Evolutionary conservation across 441 rosid genomes (phyloP), one percentile per base, ranked within the genome.

Genomic region (Hura crepitans): DNA sequence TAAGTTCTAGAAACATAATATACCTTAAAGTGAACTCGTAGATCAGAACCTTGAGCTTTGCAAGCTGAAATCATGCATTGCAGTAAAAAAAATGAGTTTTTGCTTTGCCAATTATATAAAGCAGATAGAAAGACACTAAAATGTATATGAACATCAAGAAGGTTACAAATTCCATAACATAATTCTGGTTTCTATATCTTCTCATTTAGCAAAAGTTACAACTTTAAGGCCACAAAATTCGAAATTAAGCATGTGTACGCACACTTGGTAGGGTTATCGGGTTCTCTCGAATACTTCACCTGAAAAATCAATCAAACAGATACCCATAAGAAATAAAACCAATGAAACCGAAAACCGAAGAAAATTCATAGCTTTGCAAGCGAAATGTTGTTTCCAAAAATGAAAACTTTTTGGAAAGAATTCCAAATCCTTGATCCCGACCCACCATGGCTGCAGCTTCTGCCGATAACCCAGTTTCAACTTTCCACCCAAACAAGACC

Each of bases 241-340:
- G 5, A 49, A 14, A 30, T 1, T 25, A 23, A 30, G 28, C 18
- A 1, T 43, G 33, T 3, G 1, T 5, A 62, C 79, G 77, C 81
- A 86, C 93, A 87, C 82, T 89, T 89, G 77, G 93, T 89, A 4
- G 80, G 78, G 37, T 89, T 89, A 71, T 80, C 91, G 4, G 93
- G 88, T 75, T 89, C 93, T 62, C 79, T 83, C 8, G 89, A 89
- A 73, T 89, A 89, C 86, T 87, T 89, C 82, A 87, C 90, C 90
- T 89, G 82, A 75, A 39, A 79, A 58, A 43, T 18, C 49, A 73
- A 57, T 27, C 37, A 47, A 72, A 56, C 49, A 59, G n/a, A 72
- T 53, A 42, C 17, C 23, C 43, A 53, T 55, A 22, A 68, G 14
- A 59, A 56, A 12, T 11, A 13, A 27, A 57, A 69, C 65, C 11